phyloP scores from a whole-genome alignment of 2,329 filamentous ascomycete genomes.

The Ambrosiella xylebori region DNA sequence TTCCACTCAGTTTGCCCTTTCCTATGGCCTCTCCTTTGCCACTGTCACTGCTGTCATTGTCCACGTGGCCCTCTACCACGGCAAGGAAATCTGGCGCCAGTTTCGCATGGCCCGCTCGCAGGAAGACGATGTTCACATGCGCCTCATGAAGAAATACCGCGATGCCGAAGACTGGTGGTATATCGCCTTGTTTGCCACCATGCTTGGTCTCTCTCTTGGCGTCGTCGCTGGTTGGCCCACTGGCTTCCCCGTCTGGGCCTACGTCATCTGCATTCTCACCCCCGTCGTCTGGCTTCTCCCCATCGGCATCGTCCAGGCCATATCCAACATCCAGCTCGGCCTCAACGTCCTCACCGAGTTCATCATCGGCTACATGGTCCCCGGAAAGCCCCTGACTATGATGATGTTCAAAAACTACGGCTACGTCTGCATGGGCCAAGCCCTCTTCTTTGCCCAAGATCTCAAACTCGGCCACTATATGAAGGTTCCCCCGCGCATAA shows the following conservation, averaged over 20 bases:
- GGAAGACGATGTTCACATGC: constrained; percentile 43
- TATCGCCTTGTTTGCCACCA: constrained; percentile 31
- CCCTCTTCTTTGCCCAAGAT: constrained; percentile 46
- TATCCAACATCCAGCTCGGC: constrained; percentile 45
- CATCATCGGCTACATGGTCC: constrained; percentile 56
- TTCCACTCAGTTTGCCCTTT: constrained; percentile 41
- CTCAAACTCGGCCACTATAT: constrained; percentile 55
- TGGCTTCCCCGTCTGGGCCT: constrained; percentile 40
- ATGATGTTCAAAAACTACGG: constrained; percentile 67
- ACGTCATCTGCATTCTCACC: constrained; percentile 37
- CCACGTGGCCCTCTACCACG: constrained; percentile 38
- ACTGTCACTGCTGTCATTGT: constrained; percentile 43
- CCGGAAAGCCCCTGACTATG: constrained; percentile 52
- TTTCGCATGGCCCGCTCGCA: constrained; percentile 37
- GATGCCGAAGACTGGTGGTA: constrained; percentile 46
- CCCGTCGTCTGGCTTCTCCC: constrained; percentile 42
- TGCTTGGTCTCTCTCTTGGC: constrained; percentile 36
- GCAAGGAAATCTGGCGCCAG: constrained; percentile 35
- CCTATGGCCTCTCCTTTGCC: constrained; percentile 50
- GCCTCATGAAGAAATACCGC: constrained; percentile 42
- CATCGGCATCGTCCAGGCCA: constrained; percentile 43
- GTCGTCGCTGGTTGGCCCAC: constrained; percentile 39
- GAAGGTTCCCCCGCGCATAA: constrained; percentile 43
- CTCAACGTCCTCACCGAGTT: constrained; percentile 59
- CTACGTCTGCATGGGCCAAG: constrained; percentile 50